Evolutionary conservation across 495 filamentous ascomycete genomes (phyloP), one percentile per base, ranked within the genome.

Genomic region (Penicillium pancosmium): DNA sequence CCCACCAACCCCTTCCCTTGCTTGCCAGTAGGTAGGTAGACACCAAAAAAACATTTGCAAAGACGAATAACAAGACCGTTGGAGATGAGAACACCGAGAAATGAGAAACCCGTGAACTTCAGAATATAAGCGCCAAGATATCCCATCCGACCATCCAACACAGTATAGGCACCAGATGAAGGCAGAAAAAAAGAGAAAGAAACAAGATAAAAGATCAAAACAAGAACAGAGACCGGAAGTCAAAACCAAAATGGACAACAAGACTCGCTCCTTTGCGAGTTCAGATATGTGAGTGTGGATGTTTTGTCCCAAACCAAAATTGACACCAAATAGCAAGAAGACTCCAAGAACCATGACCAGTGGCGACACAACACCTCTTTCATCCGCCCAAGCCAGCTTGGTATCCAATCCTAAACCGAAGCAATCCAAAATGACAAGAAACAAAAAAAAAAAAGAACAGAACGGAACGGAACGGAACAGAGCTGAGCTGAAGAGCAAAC

Each of bases 351-450:
- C 55, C 38, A 55, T 19, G 41, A 50, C 55, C 38, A 48, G 12
- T 25, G 25, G 46, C 16, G 40, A 46, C 46, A 57, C 60, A 31
- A 31, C 27, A 31, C 27, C 27, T 31, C 27, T 31, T 50, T n/a
- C 25, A 36, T 54, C 55, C 52, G 56, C 52, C 61, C 61, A 63
- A 63, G 43, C 56, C 52, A 56, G 31, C 55, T 50, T 46, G 55
- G 60, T 52, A 48, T 48, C 23, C 10, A 49, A 55, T 16, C 50
- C 51, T 38, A 59, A 61, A 52, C 49, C 18, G 54, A 58, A 60
- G 9, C n/a, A 46, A 50, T 54, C n/a, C 15, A 44, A 60, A 52
- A 50, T 31, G 27, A 31, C 27, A 18, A 44, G 46, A 50, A 47
- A 23, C 49, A 25, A 52, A 48, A 46, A 56, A 48, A 46, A 56